phyloP scores from a whole-genome alignment of 1,284 basidiomycete species.

The Pyrrhoderma lamaoense region DNA sequence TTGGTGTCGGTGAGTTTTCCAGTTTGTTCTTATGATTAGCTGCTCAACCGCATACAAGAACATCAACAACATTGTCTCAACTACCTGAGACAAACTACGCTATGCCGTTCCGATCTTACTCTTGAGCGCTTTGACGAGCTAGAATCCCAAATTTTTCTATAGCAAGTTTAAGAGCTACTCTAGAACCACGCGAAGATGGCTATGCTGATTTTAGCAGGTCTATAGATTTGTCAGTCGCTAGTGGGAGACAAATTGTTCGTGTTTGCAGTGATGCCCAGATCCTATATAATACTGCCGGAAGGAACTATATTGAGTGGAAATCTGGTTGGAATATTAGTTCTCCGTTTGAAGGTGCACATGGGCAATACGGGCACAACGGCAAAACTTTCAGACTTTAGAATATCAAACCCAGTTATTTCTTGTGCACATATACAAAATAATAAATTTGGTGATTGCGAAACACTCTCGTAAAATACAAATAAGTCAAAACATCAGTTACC shows the following conservation, averaged over 20 bases:
- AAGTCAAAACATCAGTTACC: background rate
- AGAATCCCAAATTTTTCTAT: no score
- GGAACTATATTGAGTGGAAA: slow-evolving; percentile 1
- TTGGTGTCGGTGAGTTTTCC: background rate
- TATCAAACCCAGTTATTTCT: no score
- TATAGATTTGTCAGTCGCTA: background rate
- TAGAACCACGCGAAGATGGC: background rate
- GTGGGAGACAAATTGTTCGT: background rate
- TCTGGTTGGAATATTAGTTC: background rate
- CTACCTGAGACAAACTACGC: slow-evolving; percentile 10
- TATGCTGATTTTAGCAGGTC: background rate
- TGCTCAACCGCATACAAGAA: no score
- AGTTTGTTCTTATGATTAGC: background rate
- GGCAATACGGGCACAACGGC: no score
- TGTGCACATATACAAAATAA: no score
- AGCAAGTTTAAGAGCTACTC: no score
- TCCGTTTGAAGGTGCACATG: background rate
- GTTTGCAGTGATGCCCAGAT: background rate
- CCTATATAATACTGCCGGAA: background rate
- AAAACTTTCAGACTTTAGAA: no score
- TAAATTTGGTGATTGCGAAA: no score
- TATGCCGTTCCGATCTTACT: slow-evolving; percentile 12
- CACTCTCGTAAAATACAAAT: no score
- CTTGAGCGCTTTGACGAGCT: slow-evolving; percentile 6
- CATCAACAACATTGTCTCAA: slow-evolving; percentile 28